A percentile compares a stretch with the other conserved stretches of the same genome.
Evolutionary conservation across 306 rosid genomes (phyloP).

Genomic region (Cicer chorassanicum): DNA sequence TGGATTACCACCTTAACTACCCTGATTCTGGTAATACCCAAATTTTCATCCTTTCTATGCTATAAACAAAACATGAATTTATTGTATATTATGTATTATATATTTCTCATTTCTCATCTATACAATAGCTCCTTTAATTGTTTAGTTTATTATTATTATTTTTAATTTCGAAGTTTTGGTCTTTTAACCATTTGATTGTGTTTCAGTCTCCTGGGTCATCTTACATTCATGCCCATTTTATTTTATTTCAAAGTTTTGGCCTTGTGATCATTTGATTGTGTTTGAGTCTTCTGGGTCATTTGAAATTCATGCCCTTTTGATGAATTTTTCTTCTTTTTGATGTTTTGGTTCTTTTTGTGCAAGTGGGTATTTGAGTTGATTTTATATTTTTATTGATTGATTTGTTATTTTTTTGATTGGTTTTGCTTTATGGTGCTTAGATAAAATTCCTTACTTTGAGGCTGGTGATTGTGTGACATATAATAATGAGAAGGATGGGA

Average conservation of each 20-base stretch:
- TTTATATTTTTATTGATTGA: slow-evolving; percentile 14
- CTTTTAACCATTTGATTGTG: slow-evolving; percentile 33
- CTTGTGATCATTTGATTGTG: slow-evolving; percentile 32
- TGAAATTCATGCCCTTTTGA: slow-evolving; percentile 12
- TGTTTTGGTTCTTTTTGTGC: background rate
- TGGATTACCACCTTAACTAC: slow-evolving; percentile 72
- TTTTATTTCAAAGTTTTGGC: slow-evolving; percentile 28
- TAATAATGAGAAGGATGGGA: slow-evolving; percentile 82
- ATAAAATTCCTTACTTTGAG: slow-evolving; percentile 87
- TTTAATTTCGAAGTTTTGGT: slow-evolving; percentile 26
- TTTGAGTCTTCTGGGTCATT: slow-evolving; percentile 36
- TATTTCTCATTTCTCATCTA: background rate
- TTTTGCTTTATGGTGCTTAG: slow-evolving; percentile 49
- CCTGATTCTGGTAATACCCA: slow-evolving; percentile 79
- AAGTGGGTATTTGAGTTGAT: slow-evolving; percentile 11
- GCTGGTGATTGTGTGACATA: slow-evolving; percentile 74
- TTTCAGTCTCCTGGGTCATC: slow-evolving; percentile 36
- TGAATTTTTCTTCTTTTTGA: slow-evolving; percentile 16
- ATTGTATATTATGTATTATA: background rate
- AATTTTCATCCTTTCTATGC: slow-evolving; percentile 11
- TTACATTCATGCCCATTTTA: background rate
- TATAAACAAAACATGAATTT: background rate
- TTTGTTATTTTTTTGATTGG: background rate
- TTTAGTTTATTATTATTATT: background rate
- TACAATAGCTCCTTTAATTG: slow-evolving; percentile 18